phyloP scores from a whole-genome alignment of 1,139 yeast species.

The Spencermartinsiella ligniputridi region DNA sequence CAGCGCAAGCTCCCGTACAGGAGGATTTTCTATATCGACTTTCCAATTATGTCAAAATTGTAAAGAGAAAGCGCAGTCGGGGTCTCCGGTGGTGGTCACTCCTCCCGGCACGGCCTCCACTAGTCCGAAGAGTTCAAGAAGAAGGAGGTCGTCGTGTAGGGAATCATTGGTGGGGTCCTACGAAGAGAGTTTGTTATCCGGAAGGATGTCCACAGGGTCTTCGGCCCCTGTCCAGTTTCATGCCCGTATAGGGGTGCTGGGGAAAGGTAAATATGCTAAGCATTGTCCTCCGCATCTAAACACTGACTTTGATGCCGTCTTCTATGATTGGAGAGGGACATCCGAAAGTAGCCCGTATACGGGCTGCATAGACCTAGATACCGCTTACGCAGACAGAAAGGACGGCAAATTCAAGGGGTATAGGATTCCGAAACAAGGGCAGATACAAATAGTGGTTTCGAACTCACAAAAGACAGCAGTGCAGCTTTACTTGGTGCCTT shows the following conservation, averaged over 20 bases:
- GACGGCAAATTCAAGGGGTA: conserved; percentile 36
- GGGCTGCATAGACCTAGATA: conserved; percentile 36
- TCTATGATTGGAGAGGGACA: conserved; percentile 32
- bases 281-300: conserved; percentile 29
- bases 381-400: conserved; percentile 12
- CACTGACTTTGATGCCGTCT: conserved; percentile 35
- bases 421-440: conserved; percentile 39
- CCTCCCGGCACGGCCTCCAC: background rate
- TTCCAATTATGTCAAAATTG: conserved; percentile 3
- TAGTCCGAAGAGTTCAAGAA: conserved; percentile 1
- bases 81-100: background rate
- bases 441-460: conserved; percentile 39
- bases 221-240: conserved; percentile 32
- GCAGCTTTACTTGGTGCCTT: conserved; percentile 37
- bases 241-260: conserved; percentile 31
- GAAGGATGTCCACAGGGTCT: conserved; percentile 33
- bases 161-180: conserved; percentile 29
- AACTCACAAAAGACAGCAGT: conserved; percentile 40
- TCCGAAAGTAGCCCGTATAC: conserved; percentile 39
- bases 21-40: background rate
- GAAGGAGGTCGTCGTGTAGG: conserved; percentile 1
- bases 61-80: background rate
- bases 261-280: conserved; percentile 18
- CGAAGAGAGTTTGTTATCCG: conserved; percentile 34
- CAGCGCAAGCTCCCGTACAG: background rate